A percentile compares a stretch with the other conserved stretches of the same genome.
phyloP scores from a whole-genome alignment of 2,329 filamentous ascomycete genomes.

The Dactylellina parvicollis region DNA sequence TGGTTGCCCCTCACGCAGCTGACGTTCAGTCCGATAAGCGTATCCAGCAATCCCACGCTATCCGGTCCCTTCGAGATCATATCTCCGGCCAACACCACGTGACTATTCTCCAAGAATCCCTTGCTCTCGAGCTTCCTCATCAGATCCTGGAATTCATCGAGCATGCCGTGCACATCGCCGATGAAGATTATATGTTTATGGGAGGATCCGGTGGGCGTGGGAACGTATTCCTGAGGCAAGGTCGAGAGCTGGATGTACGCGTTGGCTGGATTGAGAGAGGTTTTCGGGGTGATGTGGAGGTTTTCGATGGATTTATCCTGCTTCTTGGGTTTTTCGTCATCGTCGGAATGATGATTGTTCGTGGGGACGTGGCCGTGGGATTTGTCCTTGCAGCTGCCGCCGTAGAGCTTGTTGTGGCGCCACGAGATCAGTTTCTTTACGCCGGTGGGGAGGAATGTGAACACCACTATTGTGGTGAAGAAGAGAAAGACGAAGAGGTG shows the following conservation, averaged over 20 bases:
- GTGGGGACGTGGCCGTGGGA: not conserved
- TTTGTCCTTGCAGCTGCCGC: conserved; percentile 42
- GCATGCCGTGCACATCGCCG: conserved; percentile 92
- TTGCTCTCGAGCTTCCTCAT: conserved; percentile 30
- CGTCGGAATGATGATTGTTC: not conserved
- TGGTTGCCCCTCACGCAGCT: conserved; percentile 90
- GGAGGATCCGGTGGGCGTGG: conserved; percentile 11
- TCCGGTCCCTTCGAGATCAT: conserved; percentile 88
- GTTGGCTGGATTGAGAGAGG: conserved; percentile 23
- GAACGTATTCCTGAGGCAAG: conserved; percentile 36
- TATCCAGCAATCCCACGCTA: conserved; percentile 77
- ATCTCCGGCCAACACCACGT: conserved; percentile 80
- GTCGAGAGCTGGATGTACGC: conserved; percentile 44
- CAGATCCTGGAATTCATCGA: conserved; percentile 38
- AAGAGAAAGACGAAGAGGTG: conserved; percentile 25
- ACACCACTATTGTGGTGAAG: conserved; percentile 43
- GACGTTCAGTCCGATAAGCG: conserved; percentile 77
- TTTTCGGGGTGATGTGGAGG: conserved; percentile 6
- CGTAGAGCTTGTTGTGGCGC: conserved; percentile 40
- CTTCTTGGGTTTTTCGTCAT: not conserved
- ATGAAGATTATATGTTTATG: conserved; percentile 77
- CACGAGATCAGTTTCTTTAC: conserved; percentile 43
- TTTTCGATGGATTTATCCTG: conserved; percentile 5
- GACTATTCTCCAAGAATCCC: conserved; percentile 65
- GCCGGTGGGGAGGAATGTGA: conserved; percentile 32